These are phyloP conservation scores for Boletus semigastroideus DNA, from an alignment of 1,284 basidiomycete genomes.

Conservation along the genomic window DNA sequence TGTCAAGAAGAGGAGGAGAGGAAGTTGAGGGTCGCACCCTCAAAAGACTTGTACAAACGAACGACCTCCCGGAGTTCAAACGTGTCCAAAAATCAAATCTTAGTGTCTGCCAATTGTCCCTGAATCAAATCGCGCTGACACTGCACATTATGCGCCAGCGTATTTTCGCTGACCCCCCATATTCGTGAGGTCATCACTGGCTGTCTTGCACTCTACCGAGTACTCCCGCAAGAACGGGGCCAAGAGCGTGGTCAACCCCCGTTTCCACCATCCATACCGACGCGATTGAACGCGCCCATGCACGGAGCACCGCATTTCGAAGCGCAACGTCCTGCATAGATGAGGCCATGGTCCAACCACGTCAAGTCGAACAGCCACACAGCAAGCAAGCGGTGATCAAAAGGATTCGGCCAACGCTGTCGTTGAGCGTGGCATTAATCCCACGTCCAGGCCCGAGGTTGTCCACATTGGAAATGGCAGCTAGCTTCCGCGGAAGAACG, in stretches of 20 bases:
- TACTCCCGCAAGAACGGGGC: constrained; percentile 59
- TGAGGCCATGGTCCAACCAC: not conserved
- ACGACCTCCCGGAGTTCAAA: no score
- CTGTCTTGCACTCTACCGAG: constrained; percentile 52
- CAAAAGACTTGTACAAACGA: not conserved
- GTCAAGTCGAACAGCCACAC: constrained; percentile 16
- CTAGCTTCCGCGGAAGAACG: constrained; percentile 55
- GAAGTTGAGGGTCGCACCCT: not conserved
- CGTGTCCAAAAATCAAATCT: not conserved
- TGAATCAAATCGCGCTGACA: not conserved
- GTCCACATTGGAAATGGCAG: constrained; percentile 44
- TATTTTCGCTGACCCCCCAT: constrained; percentile 6
- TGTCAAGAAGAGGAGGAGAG: not conserved
- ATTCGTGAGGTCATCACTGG: constrained; percentile 34
- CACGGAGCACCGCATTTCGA: constrained; percentile 59
- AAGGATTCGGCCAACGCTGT: constrained; percentile 53
- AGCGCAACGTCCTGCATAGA: constrained; percentile 44
- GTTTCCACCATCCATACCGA: constrained; percentile 72
- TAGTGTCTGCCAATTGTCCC: not conserved
- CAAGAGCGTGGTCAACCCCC: constrained; percentile 57
- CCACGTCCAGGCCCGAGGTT: constrained; percentile 43
- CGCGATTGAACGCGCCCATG: constrained; percentile 66
- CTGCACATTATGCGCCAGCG: not conserved
- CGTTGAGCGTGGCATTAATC: constrained; percentile 49
- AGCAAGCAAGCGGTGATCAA: constrained; percentile 39